These are phyloP conservation scores for Fusarium buxicola DNA, from an alignment of 2,329 filamentous ascomycete genomes.

Conservation along the genomic window DNA sequence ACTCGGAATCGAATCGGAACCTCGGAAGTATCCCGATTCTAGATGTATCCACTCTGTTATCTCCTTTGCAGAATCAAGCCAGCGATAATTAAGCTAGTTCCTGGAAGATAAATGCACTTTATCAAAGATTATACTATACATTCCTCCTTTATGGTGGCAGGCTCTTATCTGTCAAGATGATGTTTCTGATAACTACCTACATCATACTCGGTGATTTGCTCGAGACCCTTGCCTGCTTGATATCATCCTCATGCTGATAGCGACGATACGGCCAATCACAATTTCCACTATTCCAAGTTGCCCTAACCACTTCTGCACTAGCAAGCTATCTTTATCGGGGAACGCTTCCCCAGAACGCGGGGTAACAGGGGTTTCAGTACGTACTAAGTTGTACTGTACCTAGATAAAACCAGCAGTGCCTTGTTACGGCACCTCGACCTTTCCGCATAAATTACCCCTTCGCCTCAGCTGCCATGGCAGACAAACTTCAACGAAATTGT, in stretches of 20 bases:
- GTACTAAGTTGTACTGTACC: neutral
- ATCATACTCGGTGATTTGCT: too few species aligned
- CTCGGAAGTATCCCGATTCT: too few species aligned
- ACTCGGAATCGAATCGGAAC: too few species aligned
- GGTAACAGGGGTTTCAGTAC: neutral
- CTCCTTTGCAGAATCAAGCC: too few species aligned
- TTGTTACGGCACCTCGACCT: neutral
- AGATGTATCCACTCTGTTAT: too few species aligned
- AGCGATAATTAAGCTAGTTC: too few species aligned
- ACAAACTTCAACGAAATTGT: neutral
- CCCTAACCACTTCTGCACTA: neutral
- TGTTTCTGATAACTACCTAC: too few species aligned
- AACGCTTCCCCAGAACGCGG: neutral
- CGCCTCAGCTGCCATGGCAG: neutral
- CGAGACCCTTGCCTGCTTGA: neutral
- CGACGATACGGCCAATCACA: neutral
- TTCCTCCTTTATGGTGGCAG: too few species aligned
- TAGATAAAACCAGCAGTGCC: neutral
- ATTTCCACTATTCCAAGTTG: neutral
- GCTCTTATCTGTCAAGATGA: too few species aligned
- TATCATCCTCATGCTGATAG: neutral
- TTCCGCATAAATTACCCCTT: neutral
- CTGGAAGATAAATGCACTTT: too few species aligned
- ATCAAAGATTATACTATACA: too few species aligned
- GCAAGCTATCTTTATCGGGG: neutral